Conservation (phyloP, 2,329 filamentous ascomycete genomes). For the Beauveria sp. region DNA sequence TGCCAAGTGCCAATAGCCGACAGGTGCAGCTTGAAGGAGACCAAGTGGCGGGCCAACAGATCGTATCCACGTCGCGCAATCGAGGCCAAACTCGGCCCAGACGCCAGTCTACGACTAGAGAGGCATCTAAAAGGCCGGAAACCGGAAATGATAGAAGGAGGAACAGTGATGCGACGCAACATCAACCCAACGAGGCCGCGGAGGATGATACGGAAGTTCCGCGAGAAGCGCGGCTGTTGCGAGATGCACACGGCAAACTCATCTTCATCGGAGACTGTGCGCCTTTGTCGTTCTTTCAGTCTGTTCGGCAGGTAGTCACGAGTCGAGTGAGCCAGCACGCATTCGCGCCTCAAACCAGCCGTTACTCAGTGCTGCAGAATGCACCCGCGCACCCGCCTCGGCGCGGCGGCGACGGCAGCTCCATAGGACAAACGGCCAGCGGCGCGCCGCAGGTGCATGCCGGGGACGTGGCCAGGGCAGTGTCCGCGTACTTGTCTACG, state of each 20-base stretch:
- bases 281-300: constrained; percentile 48
- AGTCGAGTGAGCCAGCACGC: constrained; percentile 39
- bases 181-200: constrained; percentile 16
- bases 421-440: neutral
- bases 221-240: constrained; percentile 42
- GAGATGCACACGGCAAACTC: constrained; percentile 45
- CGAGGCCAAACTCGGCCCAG: neutral
- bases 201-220: constrained; percentile 50
- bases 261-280: constrained; percentile 51
- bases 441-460: constrained; percentile 21
- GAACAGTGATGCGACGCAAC: neutral
- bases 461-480: constrained; percentile 21
- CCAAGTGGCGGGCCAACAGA: neutral
- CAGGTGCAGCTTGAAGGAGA: neutral
- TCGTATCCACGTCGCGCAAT: neutral
- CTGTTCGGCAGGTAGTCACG: constrained; percentile 44
- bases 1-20: neutral
- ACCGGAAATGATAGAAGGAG: neutral
- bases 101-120: constrained; percentile 14
- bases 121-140: neutral
- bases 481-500: constrained; percentile 30
- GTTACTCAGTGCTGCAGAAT: constrained; percentile 43
- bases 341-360: constrained; percentile 43
- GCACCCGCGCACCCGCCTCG: constrained; percentile 19
- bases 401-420: neutral